Evolutionary conservation across 139 green algal genomes (phyloP), one percentile per base, ranked within the genome.

Genomic region (Eudorina sp.): DNA sequence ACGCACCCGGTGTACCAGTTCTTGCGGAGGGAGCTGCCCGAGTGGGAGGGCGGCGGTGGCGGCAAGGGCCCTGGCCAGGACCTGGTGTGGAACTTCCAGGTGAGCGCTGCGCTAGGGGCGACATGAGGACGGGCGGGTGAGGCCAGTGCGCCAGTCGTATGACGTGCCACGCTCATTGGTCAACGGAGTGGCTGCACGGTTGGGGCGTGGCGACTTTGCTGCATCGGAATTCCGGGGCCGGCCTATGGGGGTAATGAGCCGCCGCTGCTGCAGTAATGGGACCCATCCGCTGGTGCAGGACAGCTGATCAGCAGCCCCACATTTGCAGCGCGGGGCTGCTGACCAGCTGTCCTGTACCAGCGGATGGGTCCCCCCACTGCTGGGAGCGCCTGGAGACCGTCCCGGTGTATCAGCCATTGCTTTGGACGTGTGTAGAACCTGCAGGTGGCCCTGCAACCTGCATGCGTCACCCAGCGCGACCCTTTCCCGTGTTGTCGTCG

Each of bases 51-150:
- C 13, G 92, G 94, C 51, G 91, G 93, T 23, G 88, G 88, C 8
- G 94, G 88, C 23, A 62, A 48, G 14, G 83, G 77, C 0, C 27
- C 81, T 1, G 90, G 93, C 62, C 60, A 81, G 25, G 95, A 96
- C 31, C 72, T 96, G 25, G 82, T 73, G 11, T 98, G 95, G 95
- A 98, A 98, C 90, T 97, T 96, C 60, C 70, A 93, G 60, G 82
- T 88, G 66, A 7, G 64, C 1, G 36, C n/a, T n/a, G 77, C 0
- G 58, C 40, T 6, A 5, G 9, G 2, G 53, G 2, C 31, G 0
- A 3, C n/a, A 6, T 74, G 64, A 18, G 64, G n/a, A 21, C 58
- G 18, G 6, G 16, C 18, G 21, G 18, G 16, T 21, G 58, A 21
- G 16, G n/a, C n/a, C n/a, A 5, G 43, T 7, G 21, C n/a, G 6